Base-by-base conservation (phyloP, 1,284 basidiomycete genomes). In the Trametes polyzona region DNA sequence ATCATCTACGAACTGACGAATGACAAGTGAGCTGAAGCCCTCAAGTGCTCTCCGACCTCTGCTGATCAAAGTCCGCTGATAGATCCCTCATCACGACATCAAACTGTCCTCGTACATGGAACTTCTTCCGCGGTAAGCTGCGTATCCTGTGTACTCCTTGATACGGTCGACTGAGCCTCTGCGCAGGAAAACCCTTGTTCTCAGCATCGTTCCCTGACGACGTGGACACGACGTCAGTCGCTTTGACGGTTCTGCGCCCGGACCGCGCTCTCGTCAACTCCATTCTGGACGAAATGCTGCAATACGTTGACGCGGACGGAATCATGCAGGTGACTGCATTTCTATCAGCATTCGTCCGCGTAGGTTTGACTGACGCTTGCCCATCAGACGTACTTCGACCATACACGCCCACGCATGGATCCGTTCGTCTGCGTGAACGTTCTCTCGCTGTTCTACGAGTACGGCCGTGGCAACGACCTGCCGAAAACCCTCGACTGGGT, bases 261-360 rank as follows among this genome's bases (percentile, higher is more conserved):
- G 72, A 75, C 52, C 65, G 68, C 27, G 65, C 65, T n/a, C 61
- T 75, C 7, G 73, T 74, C 17, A 67, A 72, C 35, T 75, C 76
- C 5, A 73, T 84, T 9, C 78, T 84, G 73, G 77, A 83, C 59
- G 80, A 83, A 51, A 84, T 84, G 76, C 72, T 84, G 7, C 64
- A 74, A 35, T 79, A 79, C 52, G 67, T 77, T 8, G 76, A 80
- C 57, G 62, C 69, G n/a, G 82, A 84, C 62, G 79, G 79, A 24
- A 82, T 83, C 52, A 74, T 79, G 39, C 75, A 77, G 71, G 80
- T 79, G 67, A 54, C 21, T 27, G 19, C 30, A 16, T 32, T 26
- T 36, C 35, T 6, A 17, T 52, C 54, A 48, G 14, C 26, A 12
- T 7, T 16, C 10, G 12, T 40, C 19, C 14, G 2, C 16, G 41